Evolutionary conservation across 2,329 filamentous ascomycete genomes (phyloP).

Genomic region (Penicillium sp.): DNA sequence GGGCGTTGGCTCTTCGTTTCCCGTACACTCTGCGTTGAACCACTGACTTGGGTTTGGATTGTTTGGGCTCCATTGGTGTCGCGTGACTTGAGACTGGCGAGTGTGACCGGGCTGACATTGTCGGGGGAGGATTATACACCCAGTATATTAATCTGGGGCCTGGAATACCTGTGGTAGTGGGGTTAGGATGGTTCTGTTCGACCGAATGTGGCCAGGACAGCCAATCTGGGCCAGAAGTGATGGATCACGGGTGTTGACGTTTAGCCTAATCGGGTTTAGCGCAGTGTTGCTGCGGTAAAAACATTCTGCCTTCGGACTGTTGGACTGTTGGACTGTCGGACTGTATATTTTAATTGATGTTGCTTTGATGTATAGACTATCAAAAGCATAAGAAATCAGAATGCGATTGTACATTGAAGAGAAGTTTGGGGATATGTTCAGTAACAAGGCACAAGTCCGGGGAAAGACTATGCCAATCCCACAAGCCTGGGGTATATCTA

Average conservation of each 20-base stretch:
- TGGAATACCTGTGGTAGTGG: background rate
- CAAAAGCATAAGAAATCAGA: background rate
- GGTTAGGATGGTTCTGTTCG: background rate
- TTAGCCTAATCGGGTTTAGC: constrained; percentile 27
- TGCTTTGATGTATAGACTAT: background rate
- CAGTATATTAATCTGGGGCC: background rate
- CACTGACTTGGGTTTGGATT: constrained; percentile 23
- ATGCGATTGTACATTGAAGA: background rate
- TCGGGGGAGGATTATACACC: background rate
- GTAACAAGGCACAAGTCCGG: background rate
- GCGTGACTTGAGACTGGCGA: constrained; percentile 15
- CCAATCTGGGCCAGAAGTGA: background rate
- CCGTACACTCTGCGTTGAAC: constrained; percentile 36
- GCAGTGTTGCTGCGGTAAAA: constrained; percentile 26
- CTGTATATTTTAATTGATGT: background rate
- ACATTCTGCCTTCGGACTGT: background rate
- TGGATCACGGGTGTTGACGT: constrained; percentile 24
- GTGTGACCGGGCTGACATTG: constrained; percentile 17
- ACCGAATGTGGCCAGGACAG: background rate
- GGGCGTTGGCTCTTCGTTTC: constrained; percentile 33
- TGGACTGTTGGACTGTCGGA: background rate
- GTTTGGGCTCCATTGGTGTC: constrained; percentile 18
- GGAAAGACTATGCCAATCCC: background rate
- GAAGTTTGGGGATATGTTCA: too few species aligned
- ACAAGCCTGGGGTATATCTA: background rate